These are phyloP conservation scores for Zygosaccharomyces gambellarensis DNA, from an alignment of 805 yeast species.

Conservation along the genomic window DNA sequence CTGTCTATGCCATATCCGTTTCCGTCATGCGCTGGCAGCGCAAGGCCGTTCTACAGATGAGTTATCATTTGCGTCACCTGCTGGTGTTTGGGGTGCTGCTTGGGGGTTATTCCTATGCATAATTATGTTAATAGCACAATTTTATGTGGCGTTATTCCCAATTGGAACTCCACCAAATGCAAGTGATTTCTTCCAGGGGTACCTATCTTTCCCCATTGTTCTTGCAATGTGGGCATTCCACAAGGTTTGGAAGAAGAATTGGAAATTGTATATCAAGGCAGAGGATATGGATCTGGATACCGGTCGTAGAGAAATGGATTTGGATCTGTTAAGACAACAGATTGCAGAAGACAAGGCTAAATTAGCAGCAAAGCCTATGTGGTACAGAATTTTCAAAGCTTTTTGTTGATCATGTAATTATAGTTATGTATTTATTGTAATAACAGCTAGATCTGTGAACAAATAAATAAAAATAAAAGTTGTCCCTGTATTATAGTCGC, in stretches of 20 bases:
- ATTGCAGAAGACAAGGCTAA: constrained; percentile 48
- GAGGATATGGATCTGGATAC: constrained; percentile 55
- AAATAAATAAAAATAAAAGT: not conserved
- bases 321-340: constrained; percentile 48
- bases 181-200: constrained; percentile 55
- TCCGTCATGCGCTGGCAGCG: constrained; percentile 55
- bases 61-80: constrained; percentile 59
- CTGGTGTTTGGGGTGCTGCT: constrained; percentile 64
- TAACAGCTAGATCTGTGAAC: not conserved
- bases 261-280: constrained; percentile 40
- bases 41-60: constrained; percentile 71
- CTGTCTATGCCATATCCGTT: constrained; percentile 55
- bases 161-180: constrained; percentile 50
- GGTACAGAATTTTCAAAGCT: constrained; percentile 39
- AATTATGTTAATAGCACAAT: constrained; percentile 66
- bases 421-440: not conserved
- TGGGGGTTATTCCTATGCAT: constrained; percentile 56
- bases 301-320: constrained; percentile 56
- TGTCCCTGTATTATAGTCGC: too few relatives aligned
- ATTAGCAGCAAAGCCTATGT: constrained; percentile 43
- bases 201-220: constrained; percentile 60
- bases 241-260: constrained; percentile 48
- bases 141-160: constrained; percentile 80
- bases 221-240: constrained; percentile 53
- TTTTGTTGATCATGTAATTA: constrained; percentile 41